Percentiles rank a stretch among this genome's conserved stretches.
Evolutionary conservation across 352 stramenopile genomes (phyloP).

Genomic region (Phytophthora foliorum): DNA sequence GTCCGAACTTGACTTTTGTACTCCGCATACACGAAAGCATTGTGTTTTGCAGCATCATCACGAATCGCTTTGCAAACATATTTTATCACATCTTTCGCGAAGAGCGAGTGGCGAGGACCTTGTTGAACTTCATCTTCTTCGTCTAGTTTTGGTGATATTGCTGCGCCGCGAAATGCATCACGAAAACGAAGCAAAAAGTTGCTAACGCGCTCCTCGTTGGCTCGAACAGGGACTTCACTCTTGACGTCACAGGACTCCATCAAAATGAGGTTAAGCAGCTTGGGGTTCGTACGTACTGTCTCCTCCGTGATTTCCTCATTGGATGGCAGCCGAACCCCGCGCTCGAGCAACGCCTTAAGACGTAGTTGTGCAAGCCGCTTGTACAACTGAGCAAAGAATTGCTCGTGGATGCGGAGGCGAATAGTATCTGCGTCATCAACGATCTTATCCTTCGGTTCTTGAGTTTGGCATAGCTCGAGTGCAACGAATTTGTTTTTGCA

Average conservation of each 20-base stretch:
- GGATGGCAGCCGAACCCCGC: slow-evolving; percentile 12
- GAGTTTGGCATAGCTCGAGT: slow-evolving; percentile 72
- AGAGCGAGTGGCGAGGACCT: slow-evolving; percentile 26
- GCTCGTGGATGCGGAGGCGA: slow-evolving; percentile 53
- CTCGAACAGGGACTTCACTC: slow-evolving; percentile 48
- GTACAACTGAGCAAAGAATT: slow-evolving; percentile 50
- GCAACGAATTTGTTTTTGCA: slow-evolving; percentile 74
- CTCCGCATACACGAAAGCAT: slow-evolving; percentile 51
- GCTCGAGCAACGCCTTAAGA: slow-evolving; percentile 18
- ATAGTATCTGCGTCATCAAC: slow-evolving; percentile 48
- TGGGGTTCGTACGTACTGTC: slow-evolving; percentile 24
- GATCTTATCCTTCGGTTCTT: slow-evolving; percentile 57
- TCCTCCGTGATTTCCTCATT: slow-evolving; percentile 35
- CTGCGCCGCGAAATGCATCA: slow-evolving; percentile 72
- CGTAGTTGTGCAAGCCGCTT: slow-evolving; percentile 36
- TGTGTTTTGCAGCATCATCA: slow-evolving; percentile 51
- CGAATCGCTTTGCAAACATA: slow-evolving; percentile 54
- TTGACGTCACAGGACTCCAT: slow-evolving; percentile 64
- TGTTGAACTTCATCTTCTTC: slow-evolving; percentile 31
- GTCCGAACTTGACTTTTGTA: slow-evolving; percentile 68
- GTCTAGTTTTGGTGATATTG: slow-evolving; percentile 32
- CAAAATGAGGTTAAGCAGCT: slow-evolving; percentile 54
- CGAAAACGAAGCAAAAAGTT: slow-evolving; percentile 72
- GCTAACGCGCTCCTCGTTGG: slow-evolving; percentile 53
- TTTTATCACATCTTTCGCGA: slow-evolving; percentile 41